Base-by-base conservation (phyloP, 78 protist species). In the Isochrysis galbana region DNA sequence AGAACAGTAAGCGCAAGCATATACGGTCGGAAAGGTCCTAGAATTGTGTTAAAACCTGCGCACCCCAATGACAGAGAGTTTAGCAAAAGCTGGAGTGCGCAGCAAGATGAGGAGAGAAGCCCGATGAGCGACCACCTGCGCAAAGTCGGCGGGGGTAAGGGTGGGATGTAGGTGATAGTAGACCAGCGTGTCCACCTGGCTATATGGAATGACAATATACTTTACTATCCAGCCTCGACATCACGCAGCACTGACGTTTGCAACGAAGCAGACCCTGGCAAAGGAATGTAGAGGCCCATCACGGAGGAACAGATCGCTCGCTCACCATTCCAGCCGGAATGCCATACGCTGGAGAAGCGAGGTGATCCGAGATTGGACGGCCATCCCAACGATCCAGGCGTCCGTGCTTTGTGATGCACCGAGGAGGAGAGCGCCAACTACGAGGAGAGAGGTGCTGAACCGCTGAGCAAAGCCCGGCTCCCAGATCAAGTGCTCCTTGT, bases 51-150 rank as follows among this genome's bases (percentile, higher is more conserved):
- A 67, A 90, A 61, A 14, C 92, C 92, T 0, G 87, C 80, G 44
- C 92, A 90, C 36, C 92, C 92, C 21, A 90, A 2, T 17, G 92
- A 90, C 7, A 72, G 5, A 72, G n/a, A 19, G 36, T 90, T 90
- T 36, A 70, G n/a, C 25, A 70, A 5, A 3, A 90, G 48, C 92
- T 90, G 92, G 34, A 90, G 42, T 36, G 36, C 87, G 80, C 92
- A 90, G 41, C 92, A 90, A 36, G 87, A 70, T 44, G 92, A 90
- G 14, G 84, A 69, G 36, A 90, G 92, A 23, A 90, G 54, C 69
- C 83, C 84, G 42, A 90, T 2, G 39, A 70, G 14, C 23, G 61
- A 32, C 92, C 92, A 90, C n/a, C n/a, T n/a, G n/a, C n/a, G n/a
- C n/a, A n/a, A n/a, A n/a, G n/a, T n/a, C n/a, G n/a, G n/a, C n/a